phyloP scores from a whole-genome alignment of 192 early-diverging fungal genomes.

The Backusella tuberculispora region DNA sequence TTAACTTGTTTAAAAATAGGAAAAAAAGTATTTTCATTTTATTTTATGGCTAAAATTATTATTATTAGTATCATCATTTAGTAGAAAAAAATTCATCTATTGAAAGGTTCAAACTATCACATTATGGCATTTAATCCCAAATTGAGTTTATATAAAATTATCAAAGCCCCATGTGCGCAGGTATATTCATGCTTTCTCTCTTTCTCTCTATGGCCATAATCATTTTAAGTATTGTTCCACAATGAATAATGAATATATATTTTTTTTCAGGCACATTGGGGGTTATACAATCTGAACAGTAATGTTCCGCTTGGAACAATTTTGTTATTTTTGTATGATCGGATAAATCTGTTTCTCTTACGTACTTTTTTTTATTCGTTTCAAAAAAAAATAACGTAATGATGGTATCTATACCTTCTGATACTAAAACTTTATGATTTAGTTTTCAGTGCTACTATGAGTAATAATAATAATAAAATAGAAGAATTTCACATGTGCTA shows the following conservation, averaged over 20 bases:
- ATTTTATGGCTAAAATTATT: not conserved
- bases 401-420: not conserved
- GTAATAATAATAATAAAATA: too few relatives aligned
- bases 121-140: slow-evolving; percentile 10
- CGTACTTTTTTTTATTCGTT: not conserved
- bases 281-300: slow-evolving; percentile 1
- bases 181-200: not conserved
- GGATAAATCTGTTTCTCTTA: not conserved
- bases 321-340: slow-evolving; percentile 4
- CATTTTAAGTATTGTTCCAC: not conserved
- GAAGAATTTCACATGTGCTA: not conserved
- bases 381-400: slow-evolving; percentile 3
- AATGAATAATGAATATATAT: slow-evolving; percentile 3
- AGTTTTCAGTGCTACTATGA: not conserved
- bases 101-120: not conserved
- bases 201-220: not conserved
- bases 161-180: slow-evolving; percentile 9
- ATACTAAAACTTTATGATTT: slow-evolving; percentile 3
- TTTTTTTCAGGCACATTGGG: slow-evolving; percentile 10
- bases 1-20: slow-evolving; percentile 7
- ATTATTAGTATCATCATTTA: not conserved
- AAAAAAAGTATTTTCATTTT: not conserved
- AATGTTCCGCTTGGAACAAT: slow-evolving; percentile 5
- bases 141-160: not conserved
- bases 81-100: not conserved